phyloP scores from a whole-genome alignment of 352 stramenopile species.

The Pythium phragmiticola region DNA sequence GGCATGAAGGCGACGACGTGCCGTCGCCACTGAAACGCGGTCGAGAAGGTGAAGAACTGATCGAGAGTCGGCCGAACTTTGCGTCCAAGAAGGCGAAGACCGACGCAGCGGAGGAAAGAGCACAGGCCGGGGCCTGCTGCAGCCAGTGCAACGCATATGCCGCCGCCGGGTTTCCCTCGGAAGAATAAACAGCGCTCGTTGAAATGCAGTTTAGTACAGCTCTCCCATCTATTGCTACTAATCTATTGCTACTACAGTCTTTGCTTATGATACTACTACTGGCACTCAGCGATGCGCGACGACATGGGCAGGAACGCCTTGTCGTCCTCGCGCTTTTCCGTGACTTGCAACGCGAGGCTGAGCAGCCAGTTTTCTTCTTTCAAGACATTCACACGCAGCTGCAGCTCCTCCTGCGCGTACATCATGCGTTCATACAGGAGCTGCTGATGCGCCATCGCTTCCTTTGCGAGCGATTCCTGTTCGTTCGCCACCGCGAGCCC shows the following conservation, averaged over 20 bases:
- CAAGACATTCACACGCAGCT: constrained; percentile 49
- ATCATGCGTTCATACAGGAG: constrained; percentile 36
- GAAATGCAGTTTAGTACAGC: not conserved
- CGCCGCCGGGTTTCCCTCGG: too few relatives aligned
- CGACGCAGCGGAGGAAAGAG: too few relatives aligned
- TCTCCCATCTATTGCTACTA: not conserved
- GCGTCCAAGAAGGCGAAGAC: too few relatives aligned
- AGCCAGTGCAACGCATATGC: too few relatives aligned
- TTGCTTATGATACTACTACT: not conserved
- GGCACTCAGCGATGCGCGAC: constrained; percentile 12
- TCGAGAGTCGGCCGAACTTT: too few relatives aligned
- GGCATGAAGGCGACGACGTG: too few relatives aligned
- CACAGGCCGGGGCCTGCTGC: too few relatives aligned
- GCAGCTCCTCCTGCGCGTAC: constrained; percentile 43
- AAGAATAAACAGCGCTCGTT: not conserved
- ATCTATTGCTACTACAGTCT: not conserved
- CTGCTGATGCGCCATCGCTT: constrained; percentile 36
- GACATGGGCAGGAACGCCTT: constrained; percentile 1
- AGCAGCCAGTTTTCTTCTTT: constrained; percentile 76
- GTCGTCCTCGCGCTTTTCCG: constrained; percentile 27
- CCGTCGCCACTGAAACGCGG: too few relatives aligned
- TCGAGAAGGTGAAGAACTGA: too few relatives aligned
- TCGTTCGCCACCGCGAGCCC: constrained; percentile 71
- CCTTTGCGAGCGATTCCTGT: constrained; percentile 71
- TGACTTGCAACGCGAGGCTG: constrained; percentile 62